Evolutionary conservation across 2,329 filamentous ascomycete species (phyloP).

Genomic region (Botrytis fragariae): DNA sequence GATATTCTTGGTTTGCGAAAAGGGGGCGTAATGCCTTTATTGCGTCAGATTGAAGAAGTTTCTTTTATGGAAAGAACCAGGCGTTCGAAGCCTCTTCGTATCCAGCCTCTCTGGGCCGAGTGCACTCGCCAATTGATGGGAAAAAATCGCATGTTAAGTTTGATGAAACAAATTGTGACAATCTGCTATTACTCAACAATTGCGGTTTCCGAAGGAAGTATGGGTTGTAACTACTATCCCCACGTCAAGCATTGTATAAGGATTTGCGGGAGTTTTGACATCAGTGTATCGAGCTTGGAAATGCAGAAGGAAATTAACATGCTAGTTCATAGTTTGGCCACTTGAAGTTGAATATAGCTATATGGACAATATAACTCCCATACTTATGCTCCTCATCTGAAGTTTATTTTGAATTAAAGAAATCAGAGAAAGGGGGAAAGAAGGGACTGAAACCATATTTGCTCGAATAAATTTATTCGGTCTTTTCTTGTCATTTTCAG

Average conservation of each 20-base stretch:
- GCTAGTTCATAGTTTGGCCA: background rate
- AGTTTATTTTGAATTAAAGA: background rate
- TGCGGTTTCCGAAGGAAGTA: background rate
- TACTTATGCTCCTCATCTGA: background rate
- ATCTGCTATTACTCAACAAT: background rate
- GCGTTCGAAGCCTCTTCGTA: background rate
- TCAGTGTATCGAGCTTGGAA: background rate
- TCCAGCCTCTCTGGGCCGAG: constrained; percentile 3
- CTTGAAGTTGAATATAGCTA: background rate
- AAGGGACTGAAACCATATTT: background rate
- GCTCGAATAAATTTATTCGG: background rate
- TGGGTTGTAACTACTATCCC: background rate
- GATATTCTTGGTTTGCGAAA: background rate
- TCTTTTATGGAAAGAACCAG: background rate
- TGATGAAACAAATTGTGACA: background rate
- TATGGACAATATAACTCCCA: background rate
- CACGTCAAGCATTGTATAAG: background rate
- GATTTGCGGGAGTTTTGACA: background rate
- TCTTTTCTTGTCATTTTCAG: background rate
- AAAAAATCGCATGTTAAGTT: background rate
- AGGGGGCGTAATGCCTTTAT: background rate
- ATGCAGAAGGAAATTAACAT: background rate
- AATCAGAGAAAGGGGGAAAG: no score
- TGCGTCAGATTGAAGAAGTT: constrained; percentile 2
- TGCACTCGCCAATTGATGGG: constrained; percentile 8